These are phyloP conservation scores for Camellia granthamiana DNA, from an alignment of 148 eudicot species.

Conservation along the genomic window DNA sequence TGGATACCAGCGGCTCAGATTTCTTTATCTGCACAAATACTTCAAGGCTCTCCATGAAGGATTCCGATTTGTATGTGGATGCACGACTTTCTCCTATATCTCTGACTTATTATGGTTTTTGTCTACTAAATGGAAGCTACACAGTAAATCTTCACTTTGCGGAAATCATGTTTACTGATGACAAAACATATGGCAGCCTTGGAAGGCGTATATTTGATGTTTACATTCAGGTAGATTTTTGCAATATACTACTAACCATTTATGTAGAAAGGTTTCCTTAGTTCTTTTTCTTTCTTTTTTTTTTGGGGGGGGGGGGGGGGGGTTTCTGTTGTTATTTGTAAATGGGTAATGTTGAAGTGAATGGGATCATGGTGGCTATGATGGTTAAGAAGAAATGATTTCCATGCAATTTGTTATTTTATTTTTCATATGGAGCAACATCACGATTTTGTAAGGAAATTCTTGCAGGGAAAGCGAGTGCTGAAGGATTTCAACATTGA, in stretches of 20 bases:
- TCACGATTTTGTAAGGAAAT: not conserved
- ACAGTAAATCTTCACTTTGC: constrained; percentile 41
- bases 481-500: constrained; percentile 37
- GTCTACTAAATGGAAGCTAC: constrained; percentile 34
- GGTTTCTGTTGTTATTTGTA: not conserved
- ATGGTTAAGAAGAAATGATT: too few relatives aligned
- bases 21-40: constrained; percentile 9
- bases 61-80: constrained; percentile 15
- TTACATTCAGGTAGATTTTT: constrained; percentile 35
- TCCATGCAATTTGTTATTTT: too few relatives aligned
- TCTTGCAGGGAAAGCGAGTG: constrained; percentile 26
- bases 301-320: not conserved
- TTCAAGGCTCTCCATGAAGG: constrained; percentile 10
- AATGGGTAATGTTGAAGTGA: too few relatives aligned
- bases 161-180: constrained; percentile 37
- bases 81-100: constrained; percentile 39
- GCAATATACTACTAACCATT: not conserved
- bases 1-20: constrained; percentile 9
- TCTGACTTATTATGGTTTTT: constrained; percentile 35
- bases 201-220: constrained; percentile 44
- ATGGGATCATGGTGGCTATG: too few relatives aligned
- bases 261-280: not conserved
- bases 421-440: too few relatives aligned
- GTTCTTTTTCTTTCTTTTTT: not conserved
- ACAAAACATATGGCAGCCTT: constrained; percentile 32